phyloP scores from a whole-genome alignment of 257 asterid species.

The Capsicum rhomboideum region DNA sequence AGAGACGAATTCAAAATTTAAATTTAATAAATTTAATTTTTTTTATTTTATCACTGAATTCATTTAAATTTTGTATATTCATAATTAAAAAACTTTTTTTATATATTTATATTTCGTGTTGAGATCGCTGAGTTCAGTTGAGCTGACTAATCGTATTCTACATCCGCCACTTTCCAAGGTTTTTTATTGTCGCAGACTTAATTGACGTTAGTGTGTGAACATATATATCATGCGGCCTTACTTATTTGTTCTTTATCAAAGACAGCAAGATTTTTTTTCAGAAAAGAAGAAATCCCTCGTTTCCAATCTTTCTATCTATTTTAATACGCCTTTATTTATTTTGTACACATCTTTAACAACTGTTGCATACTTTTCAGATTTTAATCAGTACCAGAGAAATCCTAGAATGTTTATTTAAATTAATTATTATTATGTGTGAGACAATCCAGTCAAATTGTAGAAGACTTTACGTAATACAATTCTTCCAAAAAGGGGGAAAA shows the following conservation, averaged over 20 bases:
- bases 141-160: background rate
- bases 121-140: background rate
- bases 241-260: background rate
- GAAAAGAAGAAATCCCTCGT: background rate
- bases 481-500: background rate
- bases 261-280: background rate
- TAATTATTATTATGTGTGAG: background rate
- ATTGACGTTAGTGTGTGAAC: background rate
- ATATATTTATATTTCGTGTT: background rate
- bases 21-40: background rate
- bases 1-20: background rate
- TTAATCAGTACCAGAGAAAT: background rate
- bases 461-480: background rate
- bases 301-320: background rate
- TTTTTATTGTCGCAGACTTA: background rate
- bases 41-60: too few relatives aligned
- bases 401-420: background rate
- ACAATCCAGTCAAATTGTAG: background rate
- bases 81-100: too few relatives aligned
- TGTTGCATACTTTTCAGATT: background rate
- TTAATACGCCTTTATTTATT: background rate
- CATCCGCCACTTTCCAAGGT: background rate
- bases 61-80: background rate
- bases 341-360: background rate
- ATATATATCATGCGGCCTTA: background rate